These are phyloP conservation scores for Rhododendron mucronatum DNA, from an alignment of 148 eudicot genomes.

Conservation along the genomic window DNA sequence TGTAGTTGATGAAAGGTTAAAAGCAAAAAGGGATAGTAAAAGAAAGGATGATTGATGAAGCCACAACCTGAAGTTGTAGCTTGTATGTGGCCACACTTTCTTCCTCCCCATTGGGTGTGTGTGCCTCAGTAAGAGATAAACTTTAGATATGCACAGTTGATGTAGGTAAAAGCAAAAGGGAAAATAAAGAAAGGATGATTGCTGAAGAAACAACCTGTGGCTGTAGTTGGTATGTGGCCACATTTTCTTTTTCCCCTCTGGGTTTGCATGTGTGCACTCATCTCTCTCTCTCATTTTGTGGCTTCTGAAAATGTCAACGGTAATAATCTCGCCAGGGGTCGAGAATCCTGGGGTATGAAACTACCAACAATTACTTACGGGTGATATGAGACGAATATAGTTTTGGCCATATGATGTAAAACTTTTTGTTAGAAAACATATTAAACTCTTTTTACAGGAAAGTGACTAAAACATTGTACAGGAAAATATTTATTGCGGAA, in stretches of 20 bases:
- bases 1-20: not conserved
- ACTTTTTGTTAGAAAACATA: not conserved
- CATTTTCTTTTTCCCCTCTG: not conserved
- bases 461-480: not conserved
- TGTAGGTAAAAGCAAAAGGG: not conserved
- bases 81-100: not conserved
- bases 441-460: not conserved
- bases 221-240: not conserved
- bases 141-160: not conserved
- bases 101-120: not conserved
- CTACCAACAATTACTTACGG: not conserved
- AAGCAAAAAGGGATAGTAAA: not conserved
- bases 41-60: not conserved
- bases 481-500: not conserved
- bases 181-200: not conserved
- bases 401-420: not conserved
- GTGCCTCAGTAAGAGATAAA: not conserved
- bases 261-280: not conserved
- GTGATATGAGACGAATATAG: not conserved
- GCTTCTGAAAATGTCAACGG: not conserved
- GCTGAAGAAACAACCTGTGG: not conserved
- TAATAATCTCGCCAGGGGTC: not conserved
- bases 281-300: not conserved
- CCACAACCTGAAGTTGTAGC: not conserved
- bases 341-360: not conserved